Evolutionary conservation across 306 rosid genomes (phyloP).

Genomic region (Cucurbita maxima): DNA sequence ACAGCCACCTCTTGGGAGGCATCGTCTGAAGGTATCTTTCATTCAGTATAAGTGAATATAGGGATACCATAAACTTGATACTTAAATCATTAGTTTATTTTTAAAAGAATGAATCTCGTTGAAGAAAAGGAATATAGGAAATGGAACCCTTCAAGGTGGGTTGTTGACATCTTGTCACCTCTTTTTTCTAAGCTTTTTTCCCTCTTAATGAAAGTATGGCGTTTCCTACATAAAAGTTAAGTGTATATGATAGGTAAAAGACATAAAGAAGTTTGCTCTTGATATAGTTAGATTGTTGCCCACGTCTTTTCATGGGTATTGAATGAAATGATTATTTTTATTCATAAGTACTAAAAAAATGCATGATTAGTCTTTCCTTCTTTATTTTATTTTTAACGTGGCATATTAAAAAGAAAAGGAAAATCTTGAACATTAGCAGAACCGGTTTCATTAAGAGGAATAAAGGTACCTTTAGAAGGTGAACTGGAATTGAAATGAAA

Average conservation of each 20-base stretch:
- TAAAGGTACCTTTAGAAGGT: neutral
- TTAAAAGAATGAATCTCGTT: neutral
- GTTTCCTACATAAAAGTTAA: neutral
- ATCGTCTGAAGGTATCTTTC: slow-evolving; percentile 71
- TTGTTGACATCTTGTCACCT: neutral
- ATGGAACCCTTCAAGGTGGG: neutral
- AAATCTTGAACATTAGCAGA: neutral
- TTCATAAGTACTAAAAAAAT: neutral
- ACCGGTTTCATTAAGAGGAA: neutral
- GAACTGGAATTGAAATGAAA: neutral
- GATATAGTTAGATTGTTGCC: neutral
- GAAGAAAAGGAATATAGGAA: neutral
- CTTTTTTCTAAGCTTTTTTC: neutral
- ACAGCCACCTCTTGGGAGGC: slow-evolving; percentile 96
- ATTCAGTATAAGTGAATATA: neutral
- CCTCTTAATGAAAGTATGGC: neutral
- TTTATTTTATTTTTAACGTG: neutral
- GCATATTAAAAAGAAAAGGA: neutral
- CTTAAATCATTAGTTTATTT: neutral
- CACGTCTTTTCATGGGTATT: neutral
- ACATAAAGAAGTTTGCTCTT: neutral
- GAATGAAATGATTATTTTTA: neutral
- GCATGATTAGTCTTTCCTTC: neutral
- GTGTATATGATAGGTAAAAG: neutral
- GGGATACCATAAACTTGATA: neutral